Evolutionary conservation across 306 rosid genomes (phyloP).

Genomic region (barrel medic (Medicago truncatula)): MtrunA17r5.0-ANR NC_053045.1:48707501-48708000

Average conservation of each 20-base stretch:
- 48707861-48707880: conserved; percentile 36
- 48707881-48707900: conserved; percentile 30
- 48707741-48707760: too few species aligned
- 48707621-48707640: too few species aligned
- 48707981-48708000: conserved; percentile 40
- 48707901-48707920: conserved; percentile 32
- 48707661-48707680: too few species aligned
- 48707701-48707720: too few species aligned
- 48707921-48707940: conserved; percentile 1
- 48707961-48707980: conserved; percentile 21
- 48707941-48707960: conserved; percentile 41
- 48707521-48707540: conserved; percentile 51
- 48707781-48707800: conserved; percentile 44
- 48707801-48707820: conserved; percentile 6
- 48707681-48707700: too few species aligned
- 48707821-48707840: conserved; percentile 32
- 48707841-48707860: conserved; percentile 34
- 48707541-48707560: conserved; percentile 64
- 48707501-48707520: conserved; percentile 34
- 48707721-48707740: conserved; percentile 55
- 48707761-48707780: conserved; percentile 4
- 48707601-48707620: too few species aligned
- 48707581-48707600: too few species aligned
- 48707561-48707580: too few species aligned
- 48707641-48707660: too few species aligned